phyloP scores from a whole-genome alignment of 1,139 yeast species.

The Yamadazyma conglobata region DNA sequence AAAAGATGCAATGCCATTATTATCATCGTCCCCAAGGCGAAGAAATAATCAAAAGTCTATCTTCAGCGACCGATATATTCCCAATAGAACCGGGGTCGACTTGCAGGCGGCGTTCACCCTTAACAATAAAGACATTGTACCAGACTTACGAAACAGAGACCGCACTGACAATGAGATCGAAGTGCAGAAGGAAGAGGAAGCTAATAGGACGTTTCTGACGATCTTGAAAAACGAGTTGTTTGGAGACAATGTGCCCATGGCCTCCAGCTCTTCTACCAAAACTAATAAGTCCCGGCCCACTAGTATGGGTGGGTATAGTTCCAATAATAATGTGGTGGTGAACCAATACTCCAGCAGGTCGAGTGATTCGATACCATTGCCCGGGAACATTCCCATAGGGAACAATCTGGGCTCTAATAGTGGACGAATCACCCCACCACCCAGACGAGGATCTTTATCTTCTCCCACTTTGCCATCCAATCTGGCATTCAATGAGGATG shows the following conservation, averaged over 20 bases:
- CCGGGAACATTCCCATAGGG: slow-evolving; percentile 6
- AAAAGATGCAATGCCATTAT: slow-evolving; percentile 21
- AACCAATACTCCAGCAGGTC: slow-evolving; percentile 13
- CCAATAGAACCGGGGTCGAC: slow-evolving; percentile 80
- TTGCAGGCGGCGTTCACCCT: slow-evolving; percentile 83
- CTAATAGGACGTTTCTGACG: slow-evolving; percentile 81
- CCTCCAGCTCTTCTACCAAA: slow-evolving; percentile 18
- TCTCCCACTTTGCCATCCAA: slow-evolving; percentile 8
- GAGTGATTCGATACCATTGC: slow-evolving; percentile 13
- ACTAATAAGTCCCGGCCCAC: slow-evolving; percentile 17
- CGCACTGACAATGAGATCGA: slow-evolving; percentile 59
- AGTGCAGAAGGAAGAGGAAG: slow-evolving; percentile 69
- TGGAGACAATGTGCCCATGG: slow-evolving; percentile 76
- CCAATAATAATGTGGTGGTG: slow-evolving; percentile 8
- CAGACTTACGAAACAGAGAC: slow-evolving; percentile 30
- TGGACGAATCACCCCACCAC: slow-evolving; percentile 24
- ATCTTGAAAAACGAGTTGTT: slow-evolving; percentile 86
- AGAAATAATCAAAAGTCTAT: slow-evolving; percentile 39
- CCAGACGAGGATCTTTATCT: slow-evolving; percentile 17
- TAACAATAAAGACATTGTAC: slow-evolving; percentile 44
- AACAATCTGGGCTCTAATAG: slow-evolving; percentile 8
- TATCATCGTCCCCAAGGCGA: slow-evolving; percentile 39
- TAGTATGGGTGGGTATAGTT: slow-evolving; percentile 20
- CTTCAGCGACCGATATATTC: slow-evolving; percentile 83
- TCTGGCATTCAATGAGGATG: slow-evolving; percentile 8